Evolutionary conservation across 371 early-diverging fungal species (phyloP), one percentile per base, ranked within the genome.

Genomic region (Mortierella sp.): DNA sequence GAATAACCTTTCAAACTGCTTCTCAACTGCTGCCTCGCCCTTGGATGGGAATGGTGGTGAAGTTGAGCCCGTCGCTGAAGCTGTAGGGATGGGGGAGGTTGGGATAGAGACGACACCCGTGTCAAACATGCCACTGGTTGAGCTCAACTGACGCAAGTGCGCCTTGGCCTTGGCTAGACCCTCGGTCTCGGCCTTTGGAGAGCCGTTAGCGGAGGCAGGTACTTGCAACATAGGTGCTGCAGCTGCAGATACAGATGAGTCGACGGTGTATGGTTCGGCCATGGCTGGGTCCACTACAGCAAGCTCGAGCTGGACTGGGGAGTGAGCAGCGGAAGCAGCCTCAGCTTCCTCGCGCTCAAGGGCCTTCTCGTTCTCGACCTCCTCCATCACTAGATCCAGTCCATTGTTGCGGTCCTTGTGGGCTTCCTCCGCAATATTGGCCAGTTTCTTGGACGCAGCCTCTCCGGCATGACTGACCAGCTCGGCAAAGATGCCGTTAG

Each of bases 401-500:
- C 75, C 75, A 50, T 75, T 72, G 45, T 79, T 79, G 19, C 78
- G 60, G 42, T 65, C 72, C 47, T 54, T 76, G 45, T 79, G 65
- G 14, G 84, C 72, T 31, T 80, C 80, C 48, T 77, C 76, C 42
- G 88, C 86, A 57, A 87, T 87, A 75, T 80, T 75, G 74, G 79
- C 80, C 72, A 89, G 77, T 63, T 81, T 88, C 57, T 72, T 79
- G 42, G 87, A 82, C 14, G 83, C 83, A 47, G 86, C 83, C 42
- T 83, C 84, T 24, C 89, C 89, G 57, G 88, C 84, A 70, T 85
- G 84, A 31, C 82, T 73, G 7, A 88, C 88, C 63, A 95, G 78
- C 38, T 85, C 79, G 54, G 90, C 90, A 84, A 95, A 94, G 80
- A 87, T 84, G 44, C 91, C 90, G 75, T 90, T 84, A 34, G 89